Evolutionary conservation across 2,329 filamentous ascomycete species (phyloP), one percentile per base, ranked within the genome.

Genomic region (Dactylellina sp.): DNA sequence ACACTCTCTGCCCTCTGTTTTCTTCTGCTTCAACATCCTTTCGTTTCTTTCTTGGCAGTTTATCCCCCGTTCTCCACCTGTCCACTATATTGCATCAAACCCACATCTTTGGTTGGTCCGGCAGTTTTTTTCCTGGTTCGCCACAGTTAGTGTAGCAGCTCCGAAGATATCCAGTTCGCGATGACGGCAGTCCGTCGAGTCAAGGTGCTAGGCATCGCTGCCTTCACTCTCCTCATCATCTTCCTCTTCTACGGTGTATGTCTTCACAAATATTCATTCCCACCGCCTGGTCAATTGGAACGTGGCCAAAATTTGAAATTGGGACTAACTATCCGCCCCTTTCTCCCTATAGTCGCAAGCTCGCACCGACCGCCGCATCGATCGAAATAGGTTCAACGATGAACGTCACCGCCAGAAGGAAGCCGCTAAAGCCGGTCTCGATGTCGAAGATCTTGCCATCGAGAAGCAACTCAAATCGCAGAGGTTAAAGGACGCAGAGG

Each of bases 181-280:
- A 92, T 92, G 90, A 87, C 88, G 78, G 90, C 89, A 18, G 84
- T 86, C 78, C 88, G 92, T 76, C 89, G 91, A 78, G 79, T 92
- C 78, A 89, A 89, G 79, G 83, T 90, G 77, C 83, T 92, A 64
- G 83, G 87, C 76, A 83, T 93, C 78, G 83, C 89, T 65, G 84
- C 89, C 64, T 77, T 93, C 77, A 84, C 88, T 76, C 83, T 86
- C 71, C 81, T 94, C 71, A 82, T 94, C 77, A 84, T 89, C 49
- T 83, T 90, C 62, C 83, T 96, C 77, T 92, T 94, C 83, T 89
- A 92, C 80, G 89, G 89, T 18, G 56, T 71, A 53, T 49, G 60
- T 59, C 42, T 46, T 50, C 60, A 16, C 57, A 55, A 9, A 61
- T 50, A 25, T 37, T 70, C n/a, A n/a, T n/a, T n/a, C n/a, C n/a